phyloP scores from a whole-genome alignment of 2,329 filamentous ascomycete genomes.

The Cytospora piceae region DNA sequence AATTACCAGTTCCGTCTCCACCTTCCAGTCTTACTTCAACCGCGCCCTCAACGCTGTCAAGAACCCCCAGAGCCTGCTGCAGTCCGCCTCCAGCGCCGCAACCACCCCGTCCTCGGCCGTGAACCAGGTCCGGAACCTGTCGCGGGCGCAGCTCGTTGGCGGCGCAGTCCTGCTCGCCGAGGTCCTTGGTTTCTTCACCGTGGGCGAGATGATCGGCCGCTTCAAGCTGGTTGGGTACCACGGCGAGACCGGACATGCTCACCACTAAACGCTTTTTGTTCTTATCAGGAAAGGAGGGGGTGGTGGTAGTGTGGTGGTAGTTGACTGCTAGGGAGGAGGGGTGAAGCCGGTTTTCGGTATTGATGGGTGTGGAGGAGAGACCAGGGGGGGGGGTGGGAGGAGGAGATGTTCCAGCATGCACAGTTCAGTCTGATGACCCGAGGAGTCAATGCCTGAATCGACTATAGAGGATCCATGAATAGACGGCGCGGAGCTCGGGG shows the following conservation, averaged over 20 bases:
- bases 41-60: slow-evolving; percentile 70
- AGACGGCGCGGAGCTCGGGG: slow-evolving; percentile 17
- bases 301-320: slow-evolving; percentile 1
- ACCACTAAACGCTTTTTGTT: slow-evolving; percentile 54
- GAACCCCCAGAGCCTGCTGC: slow-evolving; percentile 66
- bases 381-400: neutral
- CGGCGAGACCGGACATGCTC: slow-evolving; percentile 64
- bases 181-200: slow-evolving; percentile 93
- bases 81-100: slow-evolving; percentile 55
- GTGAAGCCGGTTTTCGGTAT: neutral
- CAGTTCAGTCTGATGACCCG: neutral
- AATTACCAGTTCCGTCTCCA: slow-evolving; percentile 67
- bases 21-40: slow-evolving; percentile 87
- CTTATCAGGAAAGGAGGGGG: neutral
- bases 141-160: slow-evolving; percentile 69
- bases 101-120: slow-evolving; percentile 41
- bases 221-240: slow-evolving; percentile 95
- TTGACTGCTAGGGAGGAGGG: neutral
- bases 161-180: slow-evolving; percentile 83
- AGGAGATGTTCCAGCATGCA: neutral
- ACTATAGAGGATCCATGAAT: slow-evolving; percentile 8
- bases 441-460: slow-evolving; percentile 1
- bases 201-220: slow-evolving; percentile 95
- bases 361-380: neutral
- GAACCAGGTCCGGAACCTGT: slow-evolving; percentile 67